phyloP scores from a whole-genome alignment of 495 filamentous ascomycete genomes.

The Delitschia confertaspora region DNA sequence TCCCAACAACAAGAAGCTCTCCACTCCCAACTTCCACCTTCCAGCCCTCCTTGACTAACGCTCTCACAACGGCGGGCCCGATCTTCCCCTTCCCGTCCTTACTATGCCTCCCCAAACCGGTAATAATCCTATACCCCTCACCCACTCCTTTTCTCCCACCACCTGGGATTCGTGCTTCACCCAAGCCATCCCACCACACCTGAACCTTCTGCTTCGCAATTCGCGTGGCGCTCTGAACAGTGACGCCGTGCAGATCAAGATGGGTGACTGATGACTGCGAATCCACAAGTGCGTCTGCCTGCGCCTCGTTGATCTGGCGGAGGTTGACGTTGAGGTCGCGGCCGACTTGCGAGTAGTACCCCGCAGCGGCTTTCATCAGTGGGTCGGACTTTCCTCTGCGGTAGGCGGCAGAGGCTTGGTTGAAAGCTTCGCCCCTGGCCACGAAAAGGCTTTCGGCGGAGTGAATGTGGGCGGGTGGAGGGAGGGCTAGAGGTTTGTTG shows the following conservation, averaged over 20 bases:
- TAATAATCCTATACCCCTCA: conserved; percentile 60
- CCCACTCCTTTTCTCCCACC: conserved; percentile 32
- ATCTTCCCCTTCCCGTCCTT: conserved; percentile 64
- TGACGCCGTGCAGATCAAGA: conserved; percentile 80
- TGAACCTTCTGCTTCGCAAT: conserved; percentile 60
- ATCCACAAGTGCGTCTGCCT: conserved; percentile 55
- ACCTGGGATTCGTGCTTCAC: conserved; percentile 47
- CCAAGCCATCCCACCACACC: conserved; percentile 71
- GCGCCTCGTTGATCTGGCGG: conserved; percentile 38
- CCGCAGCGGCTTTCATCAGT: conserved; percentile 57
- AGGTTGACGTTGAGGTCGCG: conserved; percentile 44
- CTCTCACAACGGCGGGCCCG: conserved; percentile 70
- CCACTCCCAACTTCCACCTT: conserved; percentile 62
- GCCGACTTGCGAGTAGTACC: conserved; percentile 54
- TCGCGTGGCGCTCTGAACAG: conserved; percentile 65
- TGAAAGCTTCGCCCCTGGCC: conserved; percentile 43
- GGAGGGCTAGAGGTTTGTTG: conserved; percentile 1
- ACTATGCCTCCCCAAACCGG: conserved; percentile 70
- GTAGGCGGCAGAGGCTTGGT: conserved; percentile 52
- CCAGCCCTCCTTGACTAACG: conserved; percentile 74
- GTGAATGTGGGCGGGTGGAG: conserved; percentile 4
- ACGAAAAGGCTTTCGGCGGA: conserved; percentile 31
- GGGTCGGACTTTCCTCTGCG: conserved; percentile 56
- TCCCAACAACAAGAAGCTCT: conserved; percentile 54
- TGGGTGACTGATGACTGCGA: conserved; percentile 45